Evolutionary conservation across 306 rosid genomes (phyloP).

Genomic region (Vachellia pachyceras): DNA sequence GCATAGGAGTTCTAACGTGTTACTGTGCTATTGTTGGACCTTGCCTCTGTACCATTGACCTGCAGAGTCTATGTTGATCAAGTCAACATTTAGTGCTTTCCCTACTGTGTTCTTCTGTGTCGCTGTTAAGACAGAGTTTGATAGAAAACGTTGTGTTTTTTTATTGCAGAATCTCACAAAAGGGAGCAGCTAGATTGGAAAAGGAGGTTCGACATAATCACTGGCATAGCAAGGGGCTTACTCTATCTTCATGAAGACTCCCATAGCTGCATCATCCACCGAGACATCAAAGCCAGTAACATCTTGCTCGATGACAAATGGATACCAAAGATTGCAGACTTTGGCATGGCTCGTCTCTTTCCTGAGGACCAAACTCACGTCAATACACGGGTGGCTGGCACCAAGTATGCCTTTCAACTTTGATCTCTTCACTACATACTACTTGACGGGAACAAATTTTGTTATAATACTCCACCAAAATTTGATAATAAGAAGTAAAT

Average conservation of each 20-base stretch:
- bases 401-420: constrained; percentile 62
- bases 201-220: constrained; percentile 69
- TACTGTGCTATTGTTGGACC: not conserved
- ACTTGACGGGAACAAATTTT: not conserved
- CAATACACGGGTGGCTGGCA: constrained; percentile 94
- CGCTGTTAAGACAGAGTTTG: not conserved
- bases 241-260: constrained; percentile 97
- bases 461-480: not conserved
- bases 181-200: constrained; percentile 85
- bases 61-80: not conserved
- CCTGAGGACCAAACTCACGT: constrained; percentile 93
- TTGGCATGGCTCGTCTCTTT: constrained; percentile 99
- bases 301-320: constrained; percentile 84
- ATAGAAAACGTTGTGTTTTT: not conserved
- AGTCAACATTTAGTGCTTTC: not conserved
- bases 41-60: not conserved
- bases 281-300: constrained; percentile 94
- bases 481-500: not conserved
- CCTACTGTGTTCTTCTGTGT: not conserved
- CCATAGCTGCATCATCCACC: constrained; percentile 80
- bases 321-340: constrained; percentile 96
- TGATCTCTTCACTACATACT: not conserved
- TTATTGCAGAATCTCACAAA: constrained; percentile 54
- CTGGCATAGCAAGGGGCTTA: constrained; percentile 83
- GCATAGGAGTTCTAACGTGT: not conserved